These are phyloP conservation scores for Rickenella mellea DNA, from an alignment of 768 basidiomycete genomes.

Conservation along the genomic window DNA sequence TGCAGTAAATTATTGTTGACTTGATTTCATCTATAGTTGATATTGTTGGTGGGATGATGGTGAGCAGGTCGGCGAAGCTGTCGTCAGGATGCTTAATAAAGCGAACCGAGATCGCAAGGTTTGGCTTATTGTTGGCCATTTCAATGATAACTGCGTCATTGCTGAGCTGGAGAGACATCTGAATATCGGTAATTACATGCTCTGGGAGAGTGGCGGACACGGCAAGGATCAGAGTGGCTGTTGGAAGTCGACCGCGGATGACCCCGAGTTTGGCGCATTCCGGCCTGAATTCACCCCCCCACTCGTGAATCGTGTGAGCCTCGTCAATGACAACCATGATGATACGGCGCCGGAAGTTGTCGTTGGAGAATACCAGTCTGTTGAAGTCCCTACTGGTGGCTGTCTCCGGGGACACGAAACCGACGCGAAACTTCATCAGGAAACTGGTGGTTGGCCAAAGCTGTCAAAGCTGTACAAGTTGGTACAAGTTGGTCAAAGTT, in stretches of 20 bases:
- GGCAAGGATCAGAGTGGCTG: slow-evolving; percentile 7
- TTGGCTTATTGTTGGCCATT: slow-evolving; percentile 15
- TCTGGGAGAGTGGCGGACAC: slow-evolving; percentile 16
- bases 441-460: no score
- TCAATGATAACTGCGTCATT: slow-evolving; percentile 5
- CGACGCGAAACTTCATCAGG: no score
- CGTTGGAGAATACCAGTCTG: no score
- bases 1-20: slow-evolving; percentile 15
- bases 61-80: slow-evolving; percentile 15
- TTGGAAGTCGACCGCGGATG: slow-evolving; percentile 5
- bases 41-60: slow-evolving; percentile 12
- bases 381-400: no score
- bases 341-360: no score
- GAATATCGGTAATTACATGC: slow-evolving; percentile 9
- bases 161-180: slow-evolving; percentile 6
- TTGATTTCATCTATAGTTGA: slow-evolving; percentile 7
- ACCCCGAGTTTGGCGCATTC: slow-evolving; percentile 10
- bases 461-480: no score
- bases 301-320: slow-evolving; percentile 17
- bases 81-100: slow-evolving; percentile 3
- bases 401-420: no score
- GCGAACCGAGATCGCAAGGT: slow-evolving; percentile 18
- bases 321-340: slow-evolving; percentile 18
- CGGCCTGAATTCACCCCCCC: slow-evolving; percentile 10
- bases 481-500: no score